Conservation (phyloP, 1,139 yeast species). For the Pichia sp. region DNA sequence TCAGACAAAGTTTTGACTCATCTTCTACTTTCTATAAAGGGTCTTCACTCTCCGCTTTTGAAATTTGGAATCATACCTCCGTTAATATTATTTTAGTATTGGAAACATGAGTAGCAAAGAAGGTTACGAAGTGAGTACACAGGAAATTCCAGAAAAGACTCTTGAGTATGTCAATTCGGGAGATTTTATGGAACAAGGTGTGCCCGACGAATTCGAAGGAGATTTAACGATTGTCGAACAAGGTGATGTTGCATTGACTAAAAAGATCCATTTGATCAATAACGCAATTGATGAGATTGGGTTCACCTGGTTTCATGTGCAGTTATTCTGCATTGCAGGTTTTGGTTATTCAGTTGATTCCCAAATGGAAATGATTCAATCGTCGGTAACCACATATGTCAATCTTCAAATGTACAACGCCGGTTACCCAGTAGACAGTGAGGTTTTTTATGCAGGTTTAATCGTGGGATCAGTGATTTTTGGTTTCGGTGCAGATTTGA, state of each 20-base stretch:
- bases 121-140: not conserved
- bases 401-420: constrained; percentile 31
- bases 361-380: constrained; percentile 40
- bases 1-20: too few relatives aligned
- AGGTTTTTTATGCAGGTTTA: constrained; percentile 36
- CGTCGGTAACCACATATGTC: constrained; percentile 34
- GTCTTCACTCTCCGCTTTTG: too few relatives aligned
- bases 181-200: constrained; percentile 5
- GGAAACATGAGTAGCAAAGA: not conserved
- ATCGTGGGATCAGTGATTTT: constrained; percentile 48
- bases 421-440: constrained; percentile 28
- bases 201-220: not conserved
- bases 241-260: constrained; percentile 16
- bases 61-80: too few relatives aligned
- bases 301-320: constrained; percentile 39
- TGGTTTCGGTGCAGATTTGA: constrained; percentile 53
- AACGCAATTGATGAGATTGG: constrained; percentile 45
- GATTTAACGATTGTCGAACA: constrained; percentile 11
- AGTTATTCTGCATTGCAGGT: constrained; percentile 41
- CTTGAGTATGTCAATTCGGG: not conserved
- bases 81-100: too few relatives aligned
- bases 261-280: constrained; percentile 28
- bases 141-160: not conserved
- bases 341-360: constrained; percentile 62
- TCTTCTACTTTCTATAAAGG: too few relatives aligned